These are phyloP conservation scores for Chrysoporthe austroafricana DNA, from an alignment of 2,329 filamentous ascomycete species.

Conservation along the genomic window DNA sequence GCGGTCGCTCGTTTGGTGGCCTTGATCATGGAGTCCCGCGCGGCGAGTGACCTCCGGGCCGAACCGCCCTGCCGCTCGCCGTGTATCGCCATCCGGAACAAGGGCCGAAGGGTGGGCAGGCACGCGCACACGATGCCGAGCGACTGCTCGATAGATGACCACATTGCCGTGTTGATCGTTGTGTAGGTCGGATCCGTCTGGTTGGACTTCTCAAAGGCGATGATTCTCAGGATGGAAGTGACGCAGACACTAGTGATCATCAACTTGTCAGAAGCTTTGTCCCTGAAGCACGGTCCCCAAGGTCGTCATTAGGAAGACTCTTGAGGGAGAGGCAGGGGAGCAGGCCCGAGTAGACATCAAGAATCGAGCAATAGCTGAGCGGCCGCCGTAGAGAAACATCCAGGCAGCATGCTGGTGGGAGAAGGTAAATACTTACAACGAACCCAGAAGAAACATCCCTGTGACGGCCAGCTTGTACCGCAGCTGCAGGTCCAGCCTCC, in stretches of 20 bases:
- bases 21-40: neutral
- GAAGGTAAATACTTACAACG: conserved; percentile 4
- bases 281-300: no score
- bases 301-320: no score
- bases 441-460: conserved; percentile 17
- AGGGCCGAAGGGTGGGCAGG: conserved; percentile 14
- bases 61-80: neutral
- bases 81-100: conserved; percentile 4
- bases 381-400: neutral
- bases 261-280: no score
- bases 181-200: conserved; percentile 18
- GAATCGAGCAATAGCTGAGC: neutral
- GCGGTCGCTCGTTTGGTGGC: neutral
- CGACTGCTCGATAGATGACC: conserved; percentile 16
- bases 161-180: conserved; percentile 15
- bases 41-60: neutral
- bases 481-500: conserved; percentile 6
- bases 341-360: neutral
- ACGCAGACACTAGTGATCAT: conserved; percentile 11
- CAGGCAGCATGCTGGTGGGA: no score
- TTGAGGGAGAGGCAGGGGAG: no score
- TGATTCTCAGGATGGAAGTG: conserved; percentile 10
- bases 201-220: conserved; percentile 1
- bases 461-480: conserved; percentile 10
- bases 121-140: conserved; percentile 18